These are phyloP conservation scores for Lasiosphaeriaceae sp. DNA, from an alignment of 495 filamentous ascomycete genomes.

Conservation along the genomic window DNA sequence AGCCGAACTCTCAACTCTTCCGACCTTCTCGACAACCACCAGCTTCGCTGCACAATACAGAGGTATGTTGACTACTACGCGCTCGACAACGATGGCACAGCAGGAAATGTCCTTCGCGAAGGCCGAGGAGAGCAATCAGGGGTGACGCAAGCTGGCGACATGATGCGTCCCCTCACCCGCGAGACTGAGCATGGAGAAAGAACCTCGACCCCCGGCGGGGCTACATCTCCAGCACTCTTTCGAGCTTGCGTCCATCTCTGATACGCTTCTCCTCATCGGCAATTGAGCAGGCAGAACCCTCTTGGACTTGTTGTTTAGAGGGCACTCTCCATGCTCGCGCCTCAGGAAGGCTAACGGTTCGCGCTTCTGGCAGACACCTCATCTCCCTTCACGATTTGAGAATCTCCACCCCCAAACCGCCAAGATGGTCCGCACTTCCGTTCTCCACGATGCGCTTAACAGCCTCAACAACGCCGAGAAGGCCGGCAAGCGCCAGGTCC, in stretches of 20 bases:
- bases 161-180: too few relatives aligned
- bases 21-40: slow-evolving; percentile 6
- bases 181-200: too few relatives aligned
- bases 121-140: slow-evolving; percentile 50
- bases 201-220: too few relatives aligned
- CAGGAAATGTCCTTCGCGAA: slow-evolving; percentile 41
- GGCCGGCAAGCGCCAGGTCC: slow-evolving; percentile 94
- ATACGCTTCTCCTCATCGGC: slow-evolving; percentile 72
- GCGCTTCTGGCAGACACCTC: slow-evolving; percentile 67
- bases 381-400: slow-evolving; percentile 69
- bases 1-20: background rate
- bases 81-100: slow-evolving; percentile 30
- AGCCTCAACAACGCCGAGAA: slow-evolving; percentile 99
- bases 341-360: slow-evolving; percentile 73
- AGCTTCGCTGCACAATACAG: slow-evolving; percentile 18
- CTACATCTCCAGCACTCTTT: background rate
- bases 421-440: slow-evolving; percentile 97
- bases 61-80: slow-evolving; percentile 39
- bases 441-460: slow-evolving; percentile 98
- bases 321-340: slow-evolving; percentile 91
- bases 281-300: slow-evolving; percentile 93
- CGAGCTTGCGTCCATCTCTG: slow-evolving; percentile 24
- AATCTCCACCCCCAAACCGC: slow-evolving; percentile 57
- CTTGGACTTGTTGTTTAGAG: slow-evolving; percentile 47
- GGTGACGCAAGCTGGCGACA: slow-evolving; percentile 17